Evolutionary conservation across 768 basidiomycete genomes (phyloP).

Genomic region (Tephrocybe sp.): DNA sequence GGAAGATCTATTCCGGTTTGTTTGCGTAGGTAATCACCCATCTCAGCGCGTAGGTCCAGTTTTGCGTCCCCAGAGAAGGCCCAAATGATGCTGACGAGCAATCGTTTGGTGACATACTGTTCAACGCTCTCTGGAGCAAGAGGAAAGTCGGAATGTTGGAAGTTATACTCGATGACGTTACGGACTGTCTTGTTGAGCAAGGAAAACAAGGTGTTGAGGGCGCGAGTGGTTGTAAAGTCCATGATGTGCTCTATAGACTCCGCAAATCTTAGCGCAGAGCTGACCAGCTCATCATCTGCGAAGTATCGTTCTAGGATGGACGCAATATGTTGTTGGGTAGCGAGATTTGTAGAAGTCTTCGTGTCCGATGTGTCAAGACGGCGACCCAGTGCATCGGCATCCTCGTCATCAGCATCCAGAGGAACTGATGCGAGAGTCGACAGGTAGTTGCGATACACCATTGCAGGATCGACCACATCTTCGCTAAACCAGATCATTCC

Average conservation of each 20-base stretch:
- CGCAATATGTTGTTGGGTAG: slow-evolving; percentile 76
- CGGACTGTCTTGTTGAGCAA: slow-evolving; percentile 95
- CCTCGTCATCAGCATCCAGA: slow-evolving; percentile 90
- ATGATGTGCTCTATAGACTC: slow-evolving; percentile 95
- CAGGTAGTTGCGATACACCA: slow-evolving; percentile 92
- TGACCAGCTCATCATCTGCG: slow-evolving; percentile 77
- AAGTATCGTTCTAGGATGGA: slow-evolving; percentile 81
- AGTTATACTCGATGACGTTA: slow-evolving; percentile 92
- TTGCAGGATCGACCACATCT: slow-evolving; percentile 85
- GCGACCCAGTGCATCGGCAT: slow-evolving; percentile 64
- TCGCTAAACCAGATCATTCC: slow-evolving; percentile 99
- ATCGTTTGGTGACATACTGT: slow-evolving; percentile 86
- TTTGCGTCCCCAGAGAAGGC: slow-evolving; percentile 98
- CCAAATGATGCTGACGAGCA: slow-evolving; percentile 94
- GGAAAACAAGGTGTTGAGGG: slow-evolving; percentile 95
- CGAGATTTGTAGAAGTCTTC: slow-evolving; percentile 59
- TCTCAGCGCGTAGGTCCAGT: slow-evolving; percentile 80
- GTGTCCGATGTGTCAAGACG: slow-evolving; percentile 55
- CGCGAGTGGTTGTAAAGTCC: slow-evolving; percentile 93
- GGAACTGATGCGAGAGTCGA: slow-evolving; percentile 70
- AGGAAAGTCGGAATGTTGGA: slow-evolving; percentile 94
- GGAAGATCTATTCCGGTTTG: slow-evolving; percentile 92
- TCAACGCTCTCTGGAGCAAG: slow-evolving; percentile 81
- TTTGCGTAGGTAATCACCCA: slow-evolving; percentile 84
- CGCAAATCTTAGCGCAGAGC: slow-evolving; percentile 75